A percentile compares a stretch with the other conserved stretches of the same genome.
phyloP scores from a whole-genome alignment of 1,139 yeast species.

The Hanseniaspora gamundiae region DNA sequence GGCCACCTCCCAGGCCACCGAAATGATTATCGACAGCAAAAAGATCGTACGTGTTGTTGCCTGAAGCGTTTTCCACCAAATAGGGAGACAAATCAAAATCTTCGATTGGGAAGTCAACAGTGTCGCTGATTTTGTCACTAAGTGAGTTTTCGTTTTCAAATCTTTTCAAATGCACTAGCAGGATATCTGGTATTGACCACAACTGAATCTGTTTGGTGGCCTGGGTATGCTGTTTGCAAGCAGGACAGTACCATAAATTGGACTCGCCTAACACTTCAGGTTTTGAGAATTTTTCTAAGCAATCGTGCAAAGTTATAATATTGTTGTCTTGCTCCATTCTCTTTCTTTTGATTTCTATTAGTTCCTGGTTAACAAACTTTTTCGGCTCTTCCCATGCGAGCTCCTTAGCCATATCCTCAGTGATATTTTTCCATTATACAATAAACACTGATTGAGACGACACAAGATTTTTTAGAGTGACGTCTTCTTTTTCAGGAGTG shows the following conservation, averaged over 20 bases:
- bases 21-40: slow-evolving; percentile 91
- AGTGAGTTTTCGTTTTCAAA: slow-evolving; percentile 78
- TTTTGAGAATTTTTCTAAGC: slow-evolving; percentile 61
- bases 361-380: slow-evolving; percentile 38
- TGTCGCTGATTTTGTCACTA: slow-evolving; percentile 79
- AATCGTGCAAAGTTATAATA: slow-evolving; percentile 58
- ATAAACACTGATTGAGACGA: slow-evolving; percentile 31
- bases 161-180: slow-evolving; percentile 81
- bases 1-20: slow-evolving; percentile 97
- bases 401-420: slow-evolving; percentile 38
- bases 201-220: slow-evolving; percentile 86
- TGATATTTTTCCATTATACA: slow-evolving; percentile 57
- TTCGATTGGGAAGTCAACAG: slow-evolving; percentile 78
- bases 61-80: slow-evolving; percentile 29
- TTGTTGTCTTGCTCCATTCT: slow-evolving; percentile 31
- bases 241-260: slow-evolving; percentile 91
- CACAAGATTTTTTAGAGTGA: slow-evolving; percentile 7
- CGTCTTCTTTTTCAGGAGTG: neutral
- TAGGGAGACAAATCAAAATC: slow-evolving; percentile 62
- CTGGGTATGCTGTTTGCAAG: slow-evolving; percentile 76
- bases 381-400: slow-evolving; percentile 46
- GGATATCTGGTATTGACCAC: slow-evolving; percentile 85
- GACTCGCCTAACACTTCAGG: slow-evolving; percentile 82
- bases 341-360: slow-evolving; percentile 34
- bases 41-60: slow-evolving; percentile 51